Evolutionary conservation across 2,329 filamentous ascomycete species (phyloP).

Genomic region (Mariannaea sp.): DNA sequence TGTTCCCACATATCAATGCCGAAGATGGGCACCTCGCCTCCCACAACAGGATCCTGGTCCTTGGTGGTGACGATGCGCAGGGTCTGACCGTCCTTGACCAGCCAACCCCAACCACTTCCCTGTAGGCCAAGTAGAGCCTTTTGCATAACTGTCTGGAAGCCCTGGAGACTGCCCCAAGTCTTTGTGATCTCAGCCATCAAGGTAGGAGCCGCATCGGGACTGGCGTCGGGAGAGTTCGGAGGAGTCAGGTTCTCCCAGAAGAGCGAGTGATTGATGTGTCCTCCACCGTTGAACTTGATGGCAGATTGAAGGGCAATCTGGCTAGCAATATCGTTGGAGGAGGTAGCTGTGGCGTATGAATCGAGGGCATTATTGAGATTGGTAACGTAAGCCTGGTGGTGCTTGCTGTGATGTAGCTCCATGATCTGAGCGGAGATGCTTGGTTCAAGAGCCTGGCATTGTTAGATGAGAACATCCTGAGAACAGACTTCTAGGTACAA

Average conservation of each 20-base stretch:
- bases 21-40: constrained; percentile 69
- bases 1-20: constrained; percentile 95
- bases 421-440: constrained; percentile 80
- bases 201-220: constrained; percentile 58
- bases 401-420: constrained; percentile 79
- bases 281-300: constrained; percentile 88
- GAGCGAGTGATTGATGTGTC: constrained; percentile 90
- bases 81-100: constrained; percentile 67
- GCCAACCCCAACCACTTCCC: constrained; percentile 88
- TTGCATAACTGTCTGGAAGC: constrained; percentile 69
- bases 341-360: constrained; percentile 61
- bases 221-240: constrained; percentile 60
- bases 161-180: constrained; percentile 70
- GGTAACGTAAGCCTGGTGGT: constrained; percentile 78
- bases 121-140: constrained; percentile 72
- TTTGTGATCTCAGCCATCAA: constrained; percentile 65
- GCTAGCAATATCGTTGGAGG: constrained; percentile 61
- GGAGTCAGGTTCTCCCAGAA: constrained; percentile 88
- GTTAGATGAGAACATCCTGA: constrained; percentile 15
- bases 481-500: too few species aligned
- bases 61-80: constrained; percentile 80
- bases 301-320: constrained; percentile 71
- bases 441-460: constrained; percentile 66
- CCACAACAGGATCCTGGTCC: constrained; percentile 78
- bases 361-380: constrained; percentile 72